Evolutionary conservation across 2,329 filamentous ascomycete species (phyloP).

Genomic region (Drechslerella coelobrocha): DNA sequence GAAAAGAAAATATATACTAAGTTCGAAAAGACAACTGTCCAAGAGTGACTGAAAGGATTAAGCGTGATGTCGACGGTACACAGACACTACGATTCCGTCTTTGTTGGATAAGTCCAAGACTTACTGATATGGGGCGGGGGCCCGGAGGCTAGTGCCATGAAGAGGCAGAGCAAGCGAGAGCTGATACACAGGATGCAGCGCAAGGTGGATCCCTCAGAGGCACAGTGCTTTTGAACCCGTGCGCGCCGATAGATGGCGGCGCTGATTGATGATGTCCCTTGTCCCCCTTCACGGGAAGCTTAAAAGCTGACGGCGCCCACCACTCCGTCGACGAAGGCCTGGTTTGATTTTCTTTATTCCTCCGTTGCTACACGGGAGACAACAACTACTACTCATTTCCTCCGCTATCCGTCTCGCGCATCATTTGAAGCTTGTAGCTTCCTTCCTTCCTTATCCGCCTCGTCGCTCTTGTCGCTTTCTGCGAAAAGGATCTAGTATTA

Average conservation of each 20-base stretch:
- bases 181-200: constrained; percentile 1
- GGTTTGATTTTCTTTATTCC: constrained; percentile 13
- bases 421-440: neutral
- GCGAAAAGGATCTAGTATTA: neutral
- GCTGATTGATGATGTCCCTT: neutral
- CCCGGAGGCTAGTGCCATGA: neutral
- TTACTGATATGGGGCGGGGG: neutral
- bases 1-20: neutral
- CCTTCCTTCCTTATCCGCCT: constrained; percentile 3
- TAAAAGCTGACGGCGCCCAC: constrained; percentile 49
- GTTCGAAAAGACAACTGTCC: neutral
- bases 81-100: neutral
- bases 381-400: neutral
- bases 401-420: too few species aligned
- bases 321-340: constrained; percentile 13
- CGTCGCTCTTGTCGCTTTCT: neutral
- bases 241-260: constrained; percentile 1
- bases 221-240: neutral
- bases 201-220: neutral
- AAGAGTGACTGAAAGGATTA: neutral
- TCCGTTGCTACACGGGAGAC: constrained; percentile 6
- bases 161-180: constrained; percentile 1
- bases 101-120: neutral
- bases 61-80: neutral
- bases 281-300: constrained; percentile 11